phyloP scores from a whole-genome alignment of 768 basidiomycete species.

The Macrolepiota fuliginosa region DNA sequence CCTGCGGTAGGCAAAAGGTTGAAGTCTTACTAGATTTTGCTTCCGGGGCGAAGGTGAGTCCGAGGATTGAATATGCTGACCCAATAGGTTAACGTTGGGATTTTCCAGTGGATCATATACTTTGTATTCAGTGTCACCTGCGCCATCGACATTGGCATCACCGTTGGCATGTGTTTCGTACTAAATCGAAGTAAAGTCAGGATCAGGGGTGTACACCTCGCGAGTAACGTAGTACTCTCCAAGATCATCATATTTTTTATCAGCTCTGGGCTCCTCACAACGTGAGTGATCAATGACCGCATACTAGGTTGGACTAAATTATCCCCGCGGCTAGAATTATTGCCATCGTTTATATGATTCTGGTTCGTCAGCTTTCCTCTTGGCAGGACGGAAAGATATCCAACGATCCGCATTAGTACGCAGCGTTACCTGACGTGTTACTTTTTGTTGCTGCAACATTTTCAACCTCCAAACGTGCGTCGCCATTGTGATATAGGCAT shows the following conservation, averaged over 20 bases:
- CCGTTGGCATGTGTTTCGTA: slow-evolving; percentile 6
- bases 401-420: not conserved
- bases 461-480: slow-evolving; percentile 9
- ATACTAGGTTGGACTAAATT: not conserved
- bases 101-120: slow-evolving; percentile 10
- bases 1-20: not conserved
- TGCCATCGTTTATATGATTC: slow-evolving; percentile 6
- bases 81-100: not conserved
- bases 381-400: not conserved
- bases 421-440: slow-evolving; percentile 1
- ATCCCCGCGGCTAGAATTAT: not conserved
- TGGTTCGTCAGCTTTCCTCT: not conserved
- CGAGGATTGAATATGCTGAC: not conserved
- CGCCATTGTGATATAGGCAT: not conserved
- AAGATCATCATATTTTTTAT: slow-evolving; percentile 14
- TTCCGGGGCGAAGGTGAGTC: not conserved
- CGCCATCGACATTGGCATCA: slow-evolving; percentile 10
- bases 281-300: not conserved
- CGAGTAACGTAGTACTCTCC: slow-evolving; percentile 8
- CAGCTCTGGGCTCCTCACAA: slow-evolving; percentile 10
- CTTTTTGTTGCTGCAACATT: slow-evolving; percentile 11
- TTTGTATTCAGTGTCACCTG: slow-evolving; percentile 7
- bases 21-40: slow-evolving; percentile 7
- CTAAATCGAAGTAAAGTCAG: slow-evolving; percentile 7
- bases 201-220: slow-evolving; percentile 1